Evolutionary conservation across 1,139 yeast species (phyloP), one percentile per base, ranked within the genome.

Genomic region (Saccharomycopsis phalli): DNA sequence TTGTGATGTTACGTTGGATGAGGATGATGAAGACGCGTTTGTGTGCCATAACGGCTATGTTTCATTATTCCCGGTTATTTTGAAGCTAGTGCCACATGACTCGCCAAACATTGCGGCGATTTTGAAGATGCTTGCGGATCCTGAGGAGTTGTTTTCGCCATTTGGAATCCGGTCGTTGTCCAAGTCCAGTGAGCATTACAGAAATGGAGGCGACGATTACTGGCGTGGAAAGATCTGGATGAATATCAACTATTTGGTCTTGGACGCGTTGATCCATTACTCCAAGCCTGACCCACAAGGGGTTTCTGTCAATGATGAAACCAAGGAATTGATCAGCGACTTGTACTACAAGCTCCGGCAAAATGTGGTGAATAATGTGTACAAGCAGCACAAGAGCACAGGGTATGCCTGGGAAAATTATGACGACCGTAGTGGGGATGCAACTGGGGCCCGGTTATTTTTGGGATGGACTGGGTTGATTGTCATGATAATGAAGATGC

Each of bases 151-250:
- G 42, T 88, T 94, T 84, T 65, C 88, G 2, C 71, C 71, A 1
- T 86, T 58, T 52, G 99, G 98, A 11, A 65, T 93, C 35, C 68
- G 95, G 50, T 82, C 95, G 1, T 65, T 91, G 30, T 83, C 96
- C 1, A 77, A 75, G 52, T 55, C 69, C 6, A 91, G 83, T 53
- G 64, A 64, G 23, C 62, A 57, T 46, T 91, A 81, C 59, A 82
- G 81, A 46, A n/a, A 31, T 7, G 74, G 79, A 1, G 91, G 71
- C 7, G 98, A 93, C 53, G 80, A 91, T 58, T 91, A 91, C 62
- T 91, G 99, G 99, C 71, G 95, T 47, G 93, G 96, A 0, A 88
- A 95, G 16, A 69, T 91, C 32, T 93, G 98, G 98, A 66, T 87
- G 51, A 83, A 87, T 56, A 82, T 91, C 55, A 93, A 93, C 61